Evolutionary conservation across 768 basidiomycete species (phyloP), one percentile per base, ranked within the genome.

Genomic region (Tricholoma sp.): DNA sequence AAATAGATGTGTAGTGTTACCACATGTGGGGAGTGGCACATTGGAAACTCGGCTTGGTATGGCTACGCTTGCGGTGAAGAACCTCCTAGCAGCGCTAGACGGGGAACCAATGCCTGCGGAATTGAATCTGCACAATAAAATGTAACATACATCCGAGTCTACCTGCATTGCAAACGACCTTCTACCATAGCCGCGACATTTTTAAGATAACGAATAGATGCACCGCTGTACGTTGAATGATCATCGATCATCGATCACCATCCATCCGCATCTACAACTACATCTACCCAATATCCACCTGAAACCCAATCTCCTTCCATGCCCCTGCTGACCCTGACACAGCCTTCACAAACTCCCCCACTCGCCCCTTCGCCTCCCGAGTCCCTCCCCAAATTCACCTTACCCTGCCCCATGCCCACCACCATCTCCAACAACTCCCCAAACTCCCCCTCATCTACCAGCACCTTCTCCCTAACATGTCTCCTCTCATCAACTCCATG

Each of bases 21-120:
- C 96, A 0, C 96, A 99, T 65, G 86, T 99, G 52, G 97, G 84
- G 18, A 93, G 91, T 61, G 95, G 91, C 3, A 95, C 94, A 16
- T 74, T 83, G 9, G 90, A 97, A 71, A 93, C 94, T 2, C 78
- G 94, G 54, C 69, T 82, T 52, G 87, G 78, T 7, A 97, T 97
- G 94, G 91, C 87, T 0, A 82, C 78, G 2, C 72, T 91, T 32
- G 89, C 88, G 1, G 87, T 79, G 3, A 76, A 82, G 56, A 94
- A 93, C 66, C 63, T 88, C 51, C 66, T 91, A 4, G 83, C 79
- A 0, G 89, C 79, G 5, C 61, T 88, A 1, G 69, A 73, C 21
- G 82, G 74, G 1, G 68, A 73, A 34, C 64, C 66, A 0, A 84
- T 91, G 84, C 85, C 82, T 0, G 79, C 83, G 32, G 77, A 81